Base-by-base conservation (phyloP, 1,284 basidiomycete species). In the Rhodotorula sp. region DNA sequence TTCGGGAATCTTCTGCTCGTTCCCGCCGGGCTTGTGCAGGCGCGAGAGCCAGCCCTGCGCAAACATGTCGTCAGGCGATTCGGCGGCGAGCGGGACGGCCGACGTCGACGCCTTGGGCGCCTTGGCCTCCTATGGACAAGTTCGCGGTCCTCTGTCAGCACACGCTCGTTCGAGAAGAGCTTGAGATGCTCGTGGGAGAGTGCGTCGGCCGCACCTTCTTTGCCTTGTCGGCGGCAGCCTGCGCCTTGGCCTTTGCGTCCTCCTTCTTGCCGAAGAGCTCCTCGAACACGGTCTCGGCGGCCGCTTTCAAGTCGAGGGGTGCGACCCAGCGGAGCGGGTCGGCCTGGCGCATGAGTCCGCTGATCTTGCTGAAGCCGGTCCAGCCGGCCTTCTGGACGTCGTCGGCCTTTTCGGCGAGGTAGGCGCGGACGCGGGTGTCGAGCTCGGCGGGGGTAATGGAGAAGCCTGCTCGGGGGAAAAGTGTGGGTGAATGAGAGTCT, bases 1-100 rank as follows among this genome's bases (percentile, higher is more conserved):
- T 70, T 87, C 85, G 13, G 89, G 86, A 73, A 90, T 86, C 66
- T 91, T 87, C 82, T 99, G 97, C 48, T 92, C 90, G 83, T 98
- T 99, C 79, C 87, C 94, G 63, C 97, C 97, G 17, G 94, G 92
- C 80, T 91, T 93, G 82, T 99, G 95, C 54, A 99, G 89, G 71
- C 88, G 86, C 9, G 94, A 94, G 27, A 99, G 87, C 85, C 97
- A 98, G 22, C 97, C 97, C 80, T 97, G 94, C 73, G 91, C 88
- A 81, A 99, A 99, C 66, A 98, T 92, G 15, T 88, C 73, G 50
- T 75, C 89, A 39, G 85, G 84, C 29, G 86, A 81, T 29, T 85
- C 80, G 3, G 84, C 78, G 19, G 76, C 60, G 34, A 19, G 77
- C 70, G 29, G 77, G 19, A 78, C 67, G 34, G 79, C 41, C 27